Base-by-base conservation (phyloP, 148 eudicot genomes). In the Nyssa sinensis region DNA sequence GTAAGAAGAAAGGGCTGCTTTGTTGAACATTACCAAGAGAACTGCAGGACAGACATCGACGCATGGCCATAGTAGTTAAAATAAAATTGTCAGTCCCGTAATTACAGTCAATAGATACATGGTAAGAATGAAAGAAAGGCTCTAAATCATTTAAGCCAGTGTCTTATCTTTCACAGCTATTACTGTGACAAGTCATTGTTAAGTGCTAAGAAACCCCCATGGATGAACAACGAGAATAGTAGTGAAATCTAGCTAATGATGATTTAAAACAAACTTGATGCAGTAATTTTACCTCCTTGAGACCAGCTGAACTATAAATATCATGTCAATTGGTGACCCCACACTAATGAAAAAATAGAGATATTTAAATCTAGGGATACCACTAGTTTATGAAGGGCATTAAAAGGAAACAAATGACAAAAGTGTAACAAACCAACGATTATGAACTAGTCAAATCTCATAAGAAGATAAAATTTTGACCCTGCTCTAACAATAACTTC, bases 1-100 rank as follows among this genome's bases (percentile, higher is more conserved):
- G 68, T 88, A 92, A 25, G 97, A 88, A 73, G 97, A 92, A 70
- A 92, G 80, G 35, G 92, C 97, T 33, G 94, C 92, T 79, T 92
- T 92, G 84, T 92, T 92, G 82, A 92, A 88, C 81, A 89, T 66
- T 21, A 92, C 76, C 80, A 91, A 73, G 62, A 91, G 75, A 72
- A 91, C 97, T 89, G 94, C 90, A 85, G 23, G 69, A 33, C 16
- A 27, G 67, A 62, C 23, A 44, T 60, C 32, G 44, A 57, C 34
- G 55, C 44, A 64, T 27, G 33, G 34, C 27, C n/a, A 9, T 19
- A 27, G 55, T 23, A 37, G 47, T 60, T 34, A 19, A 37, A 59
- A 60, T 5, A 35, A 16, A 53, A 58, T 16, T 53, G 31, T 29
- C 73, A n/a, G 29, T 27, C 62, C 62, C 73, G 2, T 23, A 5